Evolutionary conservation across 768 basidiomycete genomes (phyloP), one percentile per base, ranked within the genome.

Genomic region (Cystobasidium ongulense): DNA sequence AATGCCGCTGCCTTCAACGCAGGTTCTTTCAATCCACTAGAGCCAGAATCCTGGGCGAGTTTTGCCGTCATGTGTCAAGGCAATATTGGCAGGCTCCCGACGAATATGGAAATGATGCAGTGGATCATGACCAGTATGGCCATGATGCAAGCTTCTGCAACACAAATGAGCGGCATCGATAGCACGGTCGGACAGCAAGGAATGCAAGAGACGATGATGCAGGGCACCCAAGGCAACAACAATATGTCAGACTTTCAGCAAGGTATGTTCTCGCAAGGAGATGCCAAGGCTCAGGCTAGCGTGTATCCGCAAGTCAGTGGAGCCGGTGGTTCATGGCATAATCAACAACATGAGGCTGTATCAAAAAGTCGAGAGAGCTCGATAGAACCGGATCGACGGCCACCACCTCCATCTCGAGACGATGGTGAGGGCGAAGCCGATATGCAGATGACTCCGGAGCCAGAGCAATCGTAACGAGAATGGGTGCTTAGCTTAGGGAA

Each of bases 361-460:
- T n/a, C n/a, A n/a, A n/a, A n/a, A 21, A 21, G 21, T 8, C 3
- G 46, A 50, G 46, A 50, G 3, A 50, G 46, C 46, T 50, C 46
- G 18, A 50, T 50, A 50, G 46, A 50, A 50, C 46, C 46, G 7
- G 46, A 50, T n/a, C 7, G 10, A 11, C 46, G 46, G 3, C 46
- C 46, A 21, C 46, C 46, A 50, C 46, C 46, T 3, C 46, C 46
- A 3, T 11, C 46, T 3, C 13, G 38, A 17, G 68, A 71, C n/a
- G 68, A 38, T 4, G 54, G 33, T n/a, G 68, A 71, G 39, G 68
- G 53, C 29, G 68, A 71, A 36, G 68, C 68, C 11, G 68, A 71
- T 23, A 71, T 71, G 68, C 25, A 59, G 15, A 59, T 71, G 54
- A 59, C 68, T 4, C 54, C 68, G 1, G 68, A 71, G 21, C 27